Conservation (phyloP, 139 green algal species). For the Picochlorum sp. region DNA sequence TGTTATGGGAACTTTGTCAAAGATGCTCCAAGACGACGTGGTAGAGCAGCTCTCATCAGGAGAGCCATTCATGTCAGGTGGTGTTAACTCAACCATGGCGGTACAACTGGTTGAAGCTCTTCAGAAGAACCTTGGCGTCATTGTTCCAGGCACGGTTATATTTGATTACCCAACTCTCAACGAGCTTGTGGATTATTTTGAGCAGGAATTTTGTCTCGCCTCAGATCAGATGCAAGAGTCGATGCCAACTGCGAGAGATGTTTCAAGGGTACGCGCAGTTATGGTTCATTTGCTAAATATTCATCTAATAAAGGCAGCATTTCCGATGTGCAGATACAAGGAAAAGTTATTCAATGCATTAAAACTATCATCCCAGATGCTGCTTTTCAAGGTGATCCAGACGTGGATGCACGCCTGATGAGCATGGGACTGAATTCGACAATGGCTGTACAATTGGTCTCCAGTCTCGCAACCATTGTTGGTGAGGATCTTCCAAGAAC, state of each 20-base stretch:
- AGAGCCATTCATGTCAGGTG: slow-evolving; percentile 47
- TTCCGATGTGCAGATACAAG: background rate
- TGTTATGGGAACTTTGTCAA: background rate
- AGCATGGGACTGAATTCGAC: slow-evolving; percentile 33
- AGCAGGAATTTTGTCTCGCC: too few species aligned
- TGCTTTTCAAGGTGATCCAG: background rate
- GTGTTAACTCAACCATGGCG: slow-evolving; percentile 43
- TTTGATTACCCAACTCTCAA: slow-evolving; percentile 44
- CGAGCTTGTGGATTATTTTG: slow-evolving; percentile 14
- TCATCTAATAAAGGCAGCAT: background rate
- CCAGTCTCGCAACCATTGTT: slow-evolving; percentile 26
- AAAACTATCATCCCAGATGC: background rate
- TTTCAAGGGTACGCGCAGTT: background rate
- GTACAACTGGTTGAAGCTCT: slow-evolving; percentile 21
- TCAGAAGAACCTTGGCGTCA: slow-evolving; percentile 16
- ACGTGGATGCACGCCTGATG: slow-evolving; percentile 15
- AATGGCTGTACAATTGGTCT: slow-evolving; percentile 37
- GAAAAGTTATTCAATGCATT: background rate
- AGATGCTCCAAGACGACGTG: background rate
- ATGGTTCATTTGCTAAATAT: background rate
- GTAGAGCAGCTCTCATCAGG: background rate
- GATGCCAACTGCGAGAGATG: background rate
- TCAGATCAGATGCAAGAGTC: background rate
- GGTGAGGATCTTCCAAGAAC: slow-evolving; percentile 33
- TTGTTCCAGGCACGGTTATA: slow-evolving; percentile 48